Evolutionary conservation across 1,284 basidiomycete species (phyloP), one percentile per base, ranked within the genome.

Genomic region (Psilocybe mexicana): DNA sequence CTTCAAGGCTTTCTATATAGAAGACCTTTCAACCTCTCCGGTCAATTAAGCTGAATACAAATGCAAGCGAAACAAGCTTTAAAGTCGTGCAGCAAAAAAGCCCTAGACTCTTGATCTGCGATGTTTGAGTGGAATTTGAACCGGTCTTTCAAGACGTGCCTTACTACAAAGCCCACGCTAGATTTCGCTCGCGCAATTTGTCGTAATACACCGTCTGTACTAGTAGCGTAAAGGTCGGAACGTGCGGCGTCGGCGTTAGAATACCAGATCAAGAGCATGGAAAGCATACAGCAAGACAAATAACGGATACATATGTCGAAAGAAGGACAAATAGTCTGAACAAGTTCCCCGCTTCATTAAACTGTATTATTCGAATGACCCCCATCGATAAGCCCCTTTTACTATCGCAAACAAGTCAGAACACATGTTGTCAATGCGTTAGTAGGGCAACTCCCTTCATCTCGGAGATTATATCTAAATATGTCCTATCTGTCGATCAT

Each of bases 41-140:
- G 44, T 47, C 24, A 46, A 42, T 46, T 44, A 47, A 47, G 14
- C 44, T 24, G 43, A 45, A 46, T 38, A 45, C 44, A 46, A 52
- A 23, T 25, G 23, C 7, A 43, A 12, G 4, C 18, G 44, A 3
- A 26, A 30, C 23, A 54, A 47, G 25, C 24, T 14, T 26, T 33
- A 18, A 46, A 24, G 24, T 12, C 25, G 14, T 10, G 23, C 36
- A 35, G 30, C 18, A 49, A 14, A 14, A 5, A 11, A 49, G 10
- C 0, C 0, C 33, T 35, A 40, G 25, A 49, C 30, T 36, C 14
- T 33, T 8, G 30, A 33, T 25, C 36, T 33, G 47, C 30, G 47
- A 25, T 6, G 12, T 23, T 49, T 49, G 23, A 30, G 47, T 35
- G 47, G 30, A 12, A 49, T 49, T 40, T 49, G 23, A 35, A 7